These are phyloP conservation scores for Microsporum audouinii DNA, from an alignment of 2,329 filamentous ascomycete genomes.

Conservation along the genomic window DNA sequence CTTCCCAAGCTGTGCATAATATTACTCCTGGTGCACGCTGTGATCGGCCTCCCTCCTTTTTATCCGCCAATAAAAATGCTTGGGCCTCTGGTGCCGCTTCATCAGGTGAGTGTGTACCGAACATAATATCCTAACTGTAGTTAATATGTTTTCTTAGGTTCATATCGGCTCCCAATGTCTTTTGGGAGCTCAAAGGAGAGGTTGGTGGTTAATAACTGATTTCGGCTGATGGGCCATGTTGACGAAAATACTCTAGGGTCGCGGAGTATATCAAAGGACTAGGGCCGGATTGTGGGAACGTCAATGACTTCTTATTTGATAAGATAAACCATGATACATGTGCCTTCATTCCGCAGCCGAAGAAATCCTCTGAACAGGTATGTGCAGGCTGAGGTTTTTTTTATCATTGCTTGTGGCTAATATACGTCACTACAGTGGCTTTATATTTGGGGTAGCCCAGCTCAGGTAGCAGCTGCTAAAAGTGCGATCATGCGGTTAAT, in stretches of 20 bases:
- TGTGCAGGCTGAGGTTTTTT: not conserved
- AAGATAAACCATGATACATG: conserved; percentile 20
- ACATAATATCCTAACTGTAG: not conserved
- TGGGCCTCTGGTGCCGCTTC: not conserved
- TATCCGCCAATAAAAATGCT: not conserved
- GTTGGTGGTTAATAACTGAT: not conserved
- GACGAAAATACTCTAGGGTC: not conserved
- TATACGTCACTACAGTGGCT: conserved; percentile 15
- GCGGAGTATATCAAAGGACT: not conserved
- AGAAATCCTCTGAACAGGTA: conserved; percentile 18
- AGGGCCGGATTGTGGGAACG: not conserved
- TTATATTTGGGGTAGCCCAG: conserved; percentile 20
- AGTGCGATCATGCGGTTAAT: conserved; percentile 14
- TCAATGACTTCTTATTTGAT: conserved; percentile 15
- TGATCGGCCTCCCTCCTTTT: not conserved
- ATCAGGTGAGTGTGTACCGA: not conserved
- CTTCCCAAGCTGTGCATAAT: not conserved
- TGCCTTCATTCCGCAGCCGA: conserved; percentile 20
- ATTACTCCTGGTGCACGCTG: not conserved
- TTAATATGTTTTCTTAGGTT: not conserved
- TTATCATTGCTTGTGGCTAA: not conserved
- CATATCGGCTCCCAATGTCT: conserved; percentile 2
- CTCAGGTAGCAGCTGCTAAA: conserved; percentile 18
- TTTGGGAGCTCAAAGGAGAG: conserved; percentile 8
- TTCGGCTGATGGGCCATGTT: not conserved